Base-by-base conservation (phyloP, 306 rosid species). In the Trifolium fragiferum region DNA sequence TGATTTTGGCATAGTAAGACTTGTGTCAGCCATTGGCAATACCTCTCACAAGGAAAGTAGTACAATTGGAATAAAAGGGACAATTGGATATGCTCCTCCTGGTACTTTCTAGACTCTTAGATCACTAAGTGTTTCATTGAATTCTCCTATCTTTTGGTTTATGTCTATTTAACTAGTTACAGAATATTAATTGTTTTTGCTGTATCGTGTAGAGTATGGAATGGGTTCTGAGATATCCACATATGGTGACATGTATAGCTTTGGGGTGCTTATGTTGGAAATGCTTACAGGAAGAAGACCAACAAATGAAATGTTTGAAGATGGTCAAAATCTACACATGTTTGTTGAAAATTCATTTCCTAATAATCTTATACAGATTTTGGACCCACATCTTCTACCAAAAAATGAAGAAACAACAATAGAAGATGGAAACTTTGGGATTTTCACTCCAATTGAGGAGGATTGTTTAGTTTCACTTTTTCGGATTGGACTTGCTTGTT, bases 31-130 rank as follows among this genome's bases (percentile, higher is more conserved):
- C 23, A 15, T 67, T 44, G 55, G 15, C 19, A 16, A 35, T 11
- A 21, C n/a, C 53, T 30, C 65, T 63, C 46, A 13, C 1, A 43
- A 7, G 59, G 25, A 54, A 21, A 71, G 40, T 49, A 75, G 71
- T 38, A 70, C 63, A 11, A 21, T 40, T 47, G 81, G 78, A 51
- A 1, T 81, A 4, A 81, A 66, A 67, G 84, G 81, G 15, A 59
- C 63, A 0, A 2, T 76, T 9, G 85, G 79, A n/a, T 76, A 76
- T 35, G 57, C 72, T 58, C 53, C 79, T 37, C 85, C 79, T 60
- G 67, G 80, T 51, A 76, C 11, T 10, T 12, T 14, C 2, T 49
- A 68, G 10, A 6, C 8, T 27, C 4, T 21, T 23, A 6, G 11
- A 21, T 21, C 20, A 7, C n/a, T 15, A 0, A 2, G 9, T 25